phyloP scores from a whole-genome alignment of 2,329 filamentous ascomycete genomes.

The Gyromitra esculenta region DNA sequence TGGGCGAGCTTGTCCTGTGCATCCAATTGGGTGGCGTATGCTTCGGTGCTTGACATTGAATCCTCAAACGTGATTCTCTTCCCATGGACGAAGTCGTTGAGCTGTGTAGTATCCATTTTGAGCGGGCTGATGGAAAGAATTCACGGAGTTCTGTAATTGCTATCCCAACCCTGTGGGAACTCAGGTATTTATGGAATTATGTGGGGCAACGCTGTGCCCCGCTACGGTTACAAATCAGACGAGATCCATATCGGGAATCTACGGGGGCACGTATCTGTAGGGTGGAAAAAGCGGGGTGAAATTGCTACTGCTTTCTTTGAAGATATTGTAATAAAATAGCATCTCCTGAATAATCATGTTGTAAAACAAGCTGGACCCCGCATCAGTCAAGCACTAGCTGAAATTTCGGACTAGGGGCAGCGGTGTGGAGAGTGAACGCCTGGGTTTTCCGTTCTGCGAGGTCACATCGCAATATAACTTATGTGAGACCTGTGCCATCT shows the following conservation, averaged over 20 bases:
- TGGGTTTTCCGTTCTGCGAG: too few relatives aligned
- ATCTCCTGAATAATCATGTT: too few relatives aligned
- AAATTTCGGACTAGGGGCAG: too few relatives aligned
- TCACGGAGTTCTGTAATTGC: background rate
- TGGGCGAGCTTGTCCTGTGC: conserved; percentile 69
- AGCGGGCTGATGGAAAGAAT: background rate
- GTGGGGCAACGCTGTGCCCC: conserved; percentile 13
- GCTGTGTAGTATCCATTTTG: conserved; percentile 46
- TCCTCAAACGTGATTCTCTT: conserved; percentile 55
- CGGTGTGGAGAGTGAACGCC: too few relatives aligned
- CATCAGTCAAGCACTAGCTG: too few relatives aligned
- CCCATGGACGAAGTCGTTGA: conserved; percentile 46
- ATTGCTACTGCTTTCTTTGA: too few relatives aligned
- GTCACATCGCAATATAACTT: too few relatives aligned
- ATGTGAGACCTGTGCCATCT: too few relatives aligned
- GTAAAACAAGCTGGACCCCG: too few relatives aligned
- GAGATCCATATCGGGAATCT: background rate
- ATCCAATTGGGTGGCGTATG: conserved; percentile 67
- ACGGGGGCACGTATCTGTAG: background rate
- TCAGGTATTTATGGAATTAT: conserved; percentile 1
- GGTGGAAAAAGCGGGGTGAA: too few relatives aligned
- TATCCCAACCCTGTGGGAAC: background rate
- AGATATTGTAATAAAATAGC: too few relatives aligned
- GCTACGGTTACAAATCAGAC: conserved; percentile 4
- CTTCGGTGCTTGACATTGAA: conserved; percentile 43